Conservation (phyloP, 2,329 filamentous ascomycete species). For the Fusarium compactum region DNA sequence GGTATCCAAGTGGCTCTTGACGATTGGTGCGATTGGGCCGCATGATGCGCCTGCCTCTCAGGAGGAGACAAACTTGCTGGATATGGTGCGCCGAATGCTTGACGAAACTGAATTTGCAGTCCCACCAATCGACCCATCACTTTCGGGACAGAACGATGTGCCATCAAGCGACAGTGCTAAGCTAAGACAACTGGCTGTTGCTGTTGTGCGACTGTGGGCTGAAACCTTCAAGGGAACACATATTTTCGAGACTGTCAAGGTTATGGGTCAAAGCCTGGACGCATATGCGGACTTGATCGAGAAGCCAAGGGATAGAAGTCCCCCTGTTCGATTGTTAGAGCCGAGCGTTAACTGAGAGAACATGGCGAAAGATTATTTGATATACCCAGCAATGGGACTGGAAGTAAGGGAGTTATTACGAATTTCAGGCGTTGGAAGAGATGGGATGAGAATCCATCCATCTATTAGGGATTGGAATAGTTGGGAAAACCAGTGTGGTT, state of each 20-base stretch:
- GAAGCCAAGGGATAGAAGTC: conserved; percentile 63
- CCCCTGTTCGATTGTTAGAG: conserved; percentile 43
- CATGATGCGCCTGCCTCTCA: conserved; percentile 62
- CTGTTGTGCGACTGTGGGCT: conserved; percentile 71
- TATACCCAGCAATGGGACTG: background rate
- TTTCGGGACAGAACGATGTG: conserved; percentile 60
- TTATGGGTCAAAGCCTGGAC: conserved; percentile 69
- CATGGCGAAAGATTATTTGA: background rate
- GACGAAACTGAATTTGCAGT: conserved; percentile 73
- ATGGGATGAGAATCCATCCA: background rate
- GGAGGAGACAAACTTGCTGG: conserved; percentile 67
- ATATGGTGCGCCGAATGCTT: conserved; percentile 68
- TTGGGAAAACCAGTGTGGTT: conserved; percentile 5
- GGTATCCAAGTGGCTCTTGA: conserved; percentile 71
- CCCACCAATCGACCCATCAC: conserved; percentile 65
- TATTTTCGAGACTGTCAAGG: conserved; percentile 70
- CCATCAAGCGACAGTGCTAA: conserved; percentile 62
- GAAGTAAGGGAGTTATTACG: background rate
- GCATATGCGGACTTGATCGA: conserved; percentile 68
- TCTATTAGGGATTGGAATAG: background rate
- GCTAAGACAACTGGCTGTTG: conserved; percentile 67
- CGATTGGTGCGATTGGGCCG: conserved; percentile 64
- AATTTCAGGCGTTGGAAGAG: conserved; percentile 23
- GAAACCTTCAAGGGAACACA: conserved; percentile 72
- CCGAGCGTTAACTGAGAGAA: conserved; percentile 35